A percentile compares a stretch with the other conserved stretches of the same genome.
These are phyloP conservation scores for Pseudocercospora musae DNA, from an alignment of 2,329 filamentous ascomycete genomes.

Conservation along the genomic window DNA sequence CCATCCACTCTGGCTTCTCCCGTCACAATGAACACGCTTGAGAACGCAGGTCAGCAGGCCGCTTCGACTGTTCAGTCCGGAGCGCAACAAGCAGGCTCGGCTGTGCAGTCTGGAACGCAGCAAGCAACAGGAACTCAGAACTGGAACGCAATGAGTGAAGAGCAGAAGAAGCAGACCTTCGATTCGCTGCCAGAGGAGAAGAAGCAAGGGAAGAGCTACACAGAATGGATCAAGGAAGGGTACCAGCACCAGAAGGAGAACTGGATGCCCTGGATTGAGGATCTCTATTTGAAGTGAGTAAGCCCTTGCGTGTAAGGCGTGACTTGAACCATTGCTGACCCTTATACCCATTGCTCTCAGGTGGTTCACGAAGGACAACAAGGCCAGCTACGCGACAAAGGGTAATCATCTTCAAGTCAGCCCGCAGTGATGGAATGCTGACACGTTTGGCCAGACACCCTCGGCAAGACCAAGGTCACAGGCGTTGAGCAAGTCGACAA, in stretches of 20 bases:
- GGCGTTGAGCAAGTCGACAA: constrained; percentile 64
- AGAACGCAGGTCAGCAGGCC: constrained; percentile 12
- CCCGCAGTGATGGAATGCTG: background rate
- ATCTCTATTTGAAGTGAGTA: constrained; percentile 57
- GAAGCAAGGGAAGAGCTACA: constrained; percentile 34
- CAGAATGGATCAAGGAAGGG: constrained; percentile 59
- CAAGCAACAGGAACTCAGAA: constrained; percentile 26
- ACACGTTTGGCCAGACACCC: constrained; percentile 50
- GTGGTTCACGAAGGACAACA: constrained; percentile 75
- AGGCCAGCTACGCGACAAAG: constrained; percentile 67
- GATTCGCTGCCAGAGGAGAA: constrained; percentile 33
- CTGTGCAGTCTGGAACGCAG: constrained; percentile 10
- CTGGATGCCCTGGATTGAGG: constrained; percentile 76
- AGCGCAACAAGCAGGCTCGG: constrained; percentile 6
- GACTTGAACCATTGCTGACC: too few species aligned
- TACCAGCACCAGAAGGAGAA: constrained; percentile 71
- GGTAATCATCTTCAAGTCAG: constrained; percentile 44
- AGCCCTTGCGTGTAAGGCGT: too few species aligned
- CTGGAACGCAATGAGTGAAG: constrained; percentile 36
- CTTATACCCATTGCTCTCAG: too few species aligned
- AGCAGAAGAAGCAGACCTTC: constrained; percentile 36
- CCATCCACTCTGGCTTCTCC: background rate
- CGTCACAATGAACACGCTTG: constrained; percentile 16
- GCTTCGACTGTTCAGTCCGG: constrained; percentile 14
- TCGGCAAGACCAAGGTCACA: constrained; percentile 68